These are phyloP conservation scores for Arachis monticola DNA, from an alignment of 331 rosid genomes.

Conservation along the genomic window DNA sequence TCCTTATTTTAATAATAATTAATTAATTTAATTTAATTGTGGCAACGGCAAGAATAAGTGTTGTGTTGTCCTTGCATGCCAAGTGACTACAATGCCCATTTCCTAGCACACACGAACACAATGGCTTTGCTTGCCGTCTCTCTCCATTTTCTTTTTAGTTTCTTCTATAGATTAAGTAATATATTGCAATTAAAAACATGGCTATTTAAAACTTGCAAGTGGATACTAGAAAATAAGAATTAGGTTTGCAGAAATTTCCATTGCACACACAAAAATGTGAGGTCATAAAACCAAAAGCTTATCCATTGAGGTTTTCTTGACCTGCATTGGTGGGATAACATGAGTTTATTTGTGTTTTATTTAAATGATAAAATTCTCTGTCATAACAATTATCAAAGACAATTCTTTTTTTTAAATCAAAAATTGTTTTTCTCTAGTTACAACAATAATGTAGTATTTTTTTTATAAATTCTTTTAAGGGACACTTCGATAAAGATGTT, in stretches of 20 bases:
- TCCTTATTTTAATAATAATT: not conserved
- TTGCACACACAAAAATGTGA: slow-evolving; percentile 4
- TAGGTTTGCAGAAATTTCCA: slow-evolving; percentile 21
- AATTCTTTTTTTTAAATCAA: no score
- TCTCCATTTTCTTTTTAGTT: not conserved
- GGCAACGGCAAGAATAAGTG: not conserved
- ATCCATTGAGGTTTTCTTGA: slow-evolving; percentile 4
- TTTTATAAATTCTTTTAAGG: no score
- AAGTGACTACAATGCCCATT: slow-evolving; percentile 7
- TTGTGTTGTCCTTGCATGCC: not conserved
- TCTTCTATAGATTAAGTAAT: not conserved
- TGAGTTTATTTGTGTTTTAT: not conserved
- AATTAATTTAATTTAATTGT: not conserved
- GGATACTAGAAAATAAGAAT: not conserved
- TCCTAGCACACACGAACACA: not conserved
- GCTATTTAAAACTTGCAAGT: slow-evolving; percentile 28
- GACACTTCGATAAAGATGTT: no score
- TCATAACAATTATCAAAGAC: no score
- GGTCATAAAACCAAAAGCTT: slow-evolving; percentile 28
- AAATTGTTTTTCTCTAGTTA: no score
- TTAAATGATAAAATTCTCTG: no score
- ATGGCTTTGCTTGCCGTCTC: slow-evolving; percentile 35
- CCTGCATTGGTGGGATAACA: not conserved
- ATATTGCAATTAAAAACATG: not conserved
- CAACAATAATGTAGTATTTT: no score